Evolutionary conservation across 345 rosid genomes (phyloP).

Genomic region (Hibiscus tridactylites): DNA sequence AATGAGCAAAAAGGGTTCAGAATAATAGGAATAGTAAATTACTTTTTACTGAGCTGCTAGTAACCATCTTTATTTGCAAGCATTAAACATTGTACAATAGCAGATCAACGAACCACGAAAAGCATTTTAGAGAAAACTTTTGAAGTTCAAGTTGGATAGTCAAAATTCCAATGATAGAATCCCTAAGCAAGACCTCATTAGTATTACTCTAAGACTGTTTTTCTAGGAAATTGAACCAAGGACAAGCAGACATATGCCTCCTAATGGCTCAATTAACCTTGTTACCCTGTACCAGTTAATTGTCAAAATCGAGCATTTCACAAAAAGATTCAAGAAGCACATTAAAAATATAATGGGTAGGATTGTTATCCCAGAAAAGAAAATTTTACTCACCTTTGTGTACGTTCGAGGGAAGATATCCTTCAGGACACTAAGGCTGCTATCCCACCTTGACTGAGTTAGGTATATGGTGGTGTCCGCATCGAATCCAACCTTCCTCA

Average conservation of each 20-base stretch:
- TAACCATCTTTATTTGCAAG: background rate
- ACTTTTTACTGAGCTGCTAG: background rate
- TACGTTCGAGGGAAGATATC: conserved; percentile 81
- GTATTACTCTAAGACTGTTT: background rate
- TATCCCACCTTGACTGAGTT: conserved; percentile 91
- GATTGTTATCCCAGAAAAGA: background rate
- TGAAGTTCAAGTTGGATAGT: too few species aligned
- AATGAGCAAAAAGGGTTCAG: conserved; percentile 2
- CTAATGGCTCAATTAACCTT: background rate
- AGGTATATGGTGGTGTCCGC: conserved; percentile 70
- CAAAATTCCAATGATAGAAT: background rate
- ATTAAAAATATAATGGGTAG: background rate
- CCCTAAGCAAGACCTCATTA: background rate
- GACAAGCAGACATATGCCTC: background rate
- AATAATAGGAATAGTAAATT: background rate
- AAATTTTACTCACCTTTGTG: conserved; percentile 55
- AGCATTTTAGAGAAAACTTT: background rate
- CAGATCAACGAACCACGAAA: background rate
- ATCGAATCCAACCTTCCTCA: conserved; percentile 73
- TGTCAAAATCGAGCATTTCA: background rate
- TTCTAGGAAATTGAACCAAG: background rate
- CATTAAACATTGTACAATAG: background rate
- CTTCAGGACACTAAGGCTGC: conserved; percentile 74
- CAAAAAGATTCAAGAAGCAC: background rate
- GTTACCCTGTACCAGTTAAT: background rate